Evolutionary conservation across 352 stramenopile genomes (phyloP), one percentile per base, ranked within the genome.

Genomic region (Phytophthora syringae): DNA sequence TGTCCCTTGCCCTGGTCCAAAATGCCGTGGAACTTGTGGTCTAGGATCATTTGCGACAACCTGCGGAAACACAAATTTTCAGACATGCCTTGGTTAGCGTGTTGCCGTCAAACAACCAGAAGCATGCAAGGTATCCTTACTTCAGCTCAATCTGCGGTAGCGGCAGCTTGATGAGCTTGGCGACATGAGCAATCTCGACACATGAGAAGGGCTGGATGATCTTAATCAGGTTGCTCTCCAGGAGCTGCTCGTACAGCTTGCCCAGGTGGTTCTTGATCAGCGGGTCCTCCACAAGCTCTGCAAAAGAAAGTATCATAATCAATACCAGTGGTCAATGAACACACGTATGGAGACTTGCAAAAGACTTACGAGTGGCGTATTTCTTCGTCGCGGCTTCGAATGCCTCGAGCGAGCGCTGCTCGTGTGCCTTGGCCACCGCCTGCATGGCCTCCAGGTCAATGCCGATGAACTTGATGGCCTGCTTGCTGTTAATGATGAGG

Each of bases 31-130:
- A 99, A 97, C 74, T 99, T 99, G 67, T 97, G 96, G 84, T 99
- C 98, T 63, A 99, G 76, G 70, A 99, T 99, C 98, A 99, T 99
- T 81, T 99, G 97, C 54, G 93, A 98, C 22, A 99, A 86, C 82
- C 99, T 99, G 51, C 7, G 12, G 21, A 25, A 49, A n/a, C 12
- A 58, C 40, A 21, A 21, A 40, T 32, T n/a, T n/a, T 39, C 32
- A 39, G 18, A 6, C 36, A 43, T 21, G n/a, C 36, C n/a, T 22
- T 48, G 12, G 42, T 69, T 32, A 61, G 45, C 37, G 25, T 7
- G 3, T 10, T 21, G 18, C 11, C n/a, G 2, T 36, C 30, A n/a
- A 32, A 36, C 5, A 37, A 7, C 4, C 11, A 2, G 7, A 52
- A 39, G 0, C 9, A n/a, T 7, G 28, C 10, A 32, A 62, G 3